phyloP scores from a whole-genome alignment of 768 basidiomycete genomes.

The Amylocystis lapponica region DNA sequence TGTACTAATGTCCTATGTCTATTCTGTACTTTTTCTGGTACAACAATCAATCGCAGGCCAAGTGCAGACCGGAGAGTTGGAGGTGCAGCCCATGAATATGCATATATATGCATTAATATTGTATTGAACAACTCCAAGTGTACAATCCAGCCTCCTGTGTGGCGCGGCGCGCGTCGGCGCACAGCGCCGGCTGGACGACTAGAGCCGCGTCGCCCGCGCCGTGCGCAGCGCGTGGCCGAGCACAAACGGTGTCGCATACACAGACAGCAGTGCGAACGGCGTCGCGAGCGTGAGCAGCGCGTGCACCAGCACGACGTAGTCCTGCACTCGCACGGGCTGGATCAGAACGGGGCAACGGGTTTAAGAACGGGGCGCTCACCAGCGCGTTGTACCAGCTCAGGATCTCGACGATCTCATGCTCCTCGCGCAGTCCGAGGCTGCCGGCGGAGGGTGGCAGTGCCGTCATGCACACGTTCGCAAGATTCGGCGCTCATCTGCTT shows the following conservation, averaged over 20 bases:
- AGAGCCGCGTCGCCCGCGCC: conserved; percentile 45
- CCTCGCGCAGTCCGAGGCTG: conserved; percentile 51
- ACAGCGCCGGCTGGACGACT: conserved; percentile 44
- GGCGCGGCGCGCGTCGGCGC: too few species aligned
- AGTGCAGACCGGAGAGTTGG: too few species aligned
- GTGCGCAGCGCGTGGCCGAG: conserved; percentile 44
- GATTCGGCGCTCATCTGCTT: conserved; percentile 44
- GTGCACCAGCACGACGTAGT: conserved; percentile 46
- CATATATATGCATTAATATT: too few species aligned
- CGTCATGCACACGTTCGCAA: conserved; percentile 42
- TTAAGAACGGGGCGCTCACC: conserved; percentile 47
- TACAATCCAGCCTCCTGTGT: too few species aligned
- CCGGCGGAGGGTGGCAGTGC: conserved; percentile 42
- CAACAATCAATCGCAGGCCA: too few species aligned
- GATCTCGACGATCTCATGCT: conserved; percentile 60
- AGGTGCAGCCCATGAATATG: too few species aligned
- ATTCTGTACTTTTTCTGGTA: too few species aligned
- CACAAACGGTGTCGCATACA: conserved; percentile 52
- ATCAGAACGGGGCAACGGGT: too few species aligned
- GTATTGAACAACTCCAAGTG: too few species aligned
- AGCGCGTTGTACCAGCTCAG: conserved; percentile 65
- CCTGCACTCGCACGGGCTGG: too few species aligned
- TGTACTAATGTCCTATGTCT: too few species aligned
- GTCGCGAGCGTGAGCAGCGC: conserved; percentile 42
- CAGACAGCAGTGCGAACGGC: conserved; percentile 50